Evolutionary conservation across 2,329 filamentous ascomycete genomes (phyloP), one percentile per base, ranked within the genome.

Genomic region (Claviceps sorghi): DNA sequence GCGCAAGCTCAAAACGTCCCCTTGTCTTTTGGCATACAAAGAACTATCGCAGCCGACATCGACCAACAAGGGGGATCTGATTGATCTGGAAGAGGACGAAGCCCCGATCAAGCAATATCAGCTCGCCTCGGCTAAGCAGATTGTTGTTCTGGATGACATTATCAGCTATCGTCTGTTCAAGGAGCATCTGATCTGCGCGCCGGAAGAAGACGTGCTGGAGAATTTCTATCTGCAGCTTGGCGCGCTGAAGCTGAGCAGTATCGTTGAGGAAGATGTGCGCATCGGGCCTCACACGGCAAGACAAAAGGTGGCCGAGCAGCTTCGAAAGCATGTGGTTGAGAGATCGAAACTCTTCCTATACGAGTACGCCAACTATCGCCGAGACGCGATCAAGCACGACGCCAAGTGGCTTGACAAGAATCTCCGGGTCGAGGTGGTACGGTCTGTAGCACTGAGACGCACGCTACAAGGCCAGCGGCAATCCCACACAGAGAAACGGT

Each of bases 91-190:
- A 9, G 80, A 83, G 9, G 82, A 85, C 53, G 74, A 81, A 59
- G 70, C 78, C 54, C 73, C 81, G 30, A 79, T 90, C 61, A 84
- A 82, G 58, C 84, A 90, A 57, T 96, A 85, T 67, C 84, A 86
- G 57, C 77, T 98, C 40, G 83, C 84, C 1, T 72, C 78, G 36
- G 83, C 90, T 1, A 74, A 71, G 49, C 75, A 86, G 51, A 85
- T 93, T 59, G 83, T 93, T 43, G 78, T 95, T 52, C 72, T 90
- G 11, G 88, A 95, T 63, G 91, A 97, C 61, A 90, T 93, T 60
- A 86, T 88, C 60, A 89, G 86, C 61, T 95, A 91, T 64, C 83
- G 84, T 36, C 74, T 93, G 1, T 98, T 98, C 73, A 91, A 90
- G 62, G 80, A 88, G 50, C 80, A 82, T 56, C 74, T 98, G 32